Base-by-base conservation (phyloP, 495 filamentous ascomycete species). In the Penicillium atrosanguineum region DNA sequence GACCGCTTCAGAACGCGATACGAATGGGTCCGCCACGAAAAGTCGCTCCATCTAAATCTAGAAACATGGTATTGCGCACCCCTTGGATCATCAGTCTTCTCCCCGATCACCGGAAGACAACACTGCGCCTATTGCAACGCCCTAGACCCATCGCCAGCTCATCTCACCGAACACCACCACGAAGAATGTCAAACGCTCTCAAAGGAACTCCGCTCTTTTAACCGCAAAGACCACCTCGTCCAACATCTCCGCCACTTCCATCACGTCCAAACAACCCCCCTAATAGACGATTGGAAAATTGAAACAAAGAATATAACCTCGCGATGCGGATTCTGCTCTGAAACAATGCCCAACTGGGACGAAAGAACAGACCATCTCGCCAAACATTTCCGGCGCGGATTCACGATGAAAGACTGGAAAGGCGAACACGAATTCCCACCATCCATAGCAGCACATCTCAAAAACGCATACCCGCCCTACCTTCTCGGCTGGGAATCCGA, bases 11-110 rank as follows among this genome's bases (percentile, higher is more conserved):
- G 84, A 54, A 87, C 81, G 21, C 89, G 89, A 60, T 87, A 89
- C 64, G 87, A 91, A 67, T 91, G 87, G 87, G 81, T 87, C 51
- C 74, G 87, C 37, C 87, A 91, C 62, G 87, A 91, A 62, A 91
- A 89, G 56, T 86, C 85, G 4, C 67, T 89, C 20, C 87, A 91
- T 66, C 61, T 91, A 39, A 84, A 80, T 9, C 75, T 91, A 0
- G 87, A 91, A 61, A 82, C 85, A 28, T 91, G 87, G 87, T 80
- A 85, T 15, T 90, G 87, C 62, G 79, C 82, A 14, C 85, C 86
- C 0, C 69, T 83, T 38, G 87, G 87, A 1, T 45, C 53, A 0
- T 53, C 46, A 3, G 46, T 57, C 2, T 42, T 53, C 21, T 47
- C 46, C 3, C 26, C 37, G 6, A 38, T 52, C 4, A 53, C 54